phyloP scores from a whole-genome alignment of 352 stramenopile species.

The Blastocystis sp. region DNA sequence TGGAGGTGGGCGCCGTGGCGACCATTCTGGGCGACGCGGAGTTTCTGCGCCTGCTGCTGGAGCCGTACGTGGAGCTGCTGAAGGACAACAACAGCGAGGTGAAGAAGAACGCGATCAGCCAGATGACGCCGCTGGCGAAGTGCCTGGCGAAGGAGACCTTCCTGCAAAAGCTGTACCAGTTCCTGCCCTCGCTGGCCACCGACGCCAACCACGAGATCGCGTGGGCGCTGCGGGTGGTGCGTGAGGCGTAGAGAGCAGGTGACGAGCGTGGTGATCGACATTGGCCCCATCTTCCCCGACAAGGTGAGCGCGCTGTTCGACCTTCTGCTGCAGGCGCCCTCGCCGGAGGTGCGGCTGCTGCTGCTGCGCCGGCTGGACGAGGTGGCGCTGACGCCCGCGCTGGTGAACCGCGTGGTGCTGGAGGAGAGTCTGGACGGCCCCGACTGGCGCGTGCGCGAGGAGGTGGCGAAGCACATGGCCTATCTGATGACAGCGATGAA shows the following conservation, averaged over 20 bases:
- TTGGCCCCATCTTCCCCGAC: background rate
- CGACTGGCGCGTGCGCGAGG: conserved; percentile 60
- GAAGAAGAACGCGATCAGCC: conserved; percentile 56
- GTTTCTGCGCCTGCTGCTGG: conserved; percentile 18
- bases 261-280: conserved; percentile 40
- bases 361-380: conserved; percentile 57
- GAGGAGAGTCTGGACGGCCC: conserved; percentile 46
- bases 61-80: conserved; percentile 24
- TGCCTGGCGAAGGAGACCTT: background rate
- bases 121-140: conserved; percentile 18
- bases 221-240: background rate
- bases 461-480: conserved; percentile 64
- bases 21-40: background rate
- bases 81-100: conserved; percentile 63
- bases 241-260: conserved; percentile 54
- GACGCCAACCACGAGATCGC: conserved; percentile 33
- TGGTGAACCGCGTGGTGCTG: conserved; percentile 51
- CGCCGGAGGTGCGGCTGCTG: conserved; percentile 51
- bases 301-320: conserved; percentile 39
- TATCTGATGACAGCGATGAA: conserved; percentile 16
- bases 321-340: conserved; percentile 22
- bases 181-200: conserved; percentile 30
- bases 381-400: conserved; percentile 28
- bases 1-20: conserved; percentile 40
- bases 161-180: conserved; percentile 42